Evolutionary conservation across 2,329 filamentous ascomycete genomes (phyloP).

Genomic region (Fusarium citri): DNA sequence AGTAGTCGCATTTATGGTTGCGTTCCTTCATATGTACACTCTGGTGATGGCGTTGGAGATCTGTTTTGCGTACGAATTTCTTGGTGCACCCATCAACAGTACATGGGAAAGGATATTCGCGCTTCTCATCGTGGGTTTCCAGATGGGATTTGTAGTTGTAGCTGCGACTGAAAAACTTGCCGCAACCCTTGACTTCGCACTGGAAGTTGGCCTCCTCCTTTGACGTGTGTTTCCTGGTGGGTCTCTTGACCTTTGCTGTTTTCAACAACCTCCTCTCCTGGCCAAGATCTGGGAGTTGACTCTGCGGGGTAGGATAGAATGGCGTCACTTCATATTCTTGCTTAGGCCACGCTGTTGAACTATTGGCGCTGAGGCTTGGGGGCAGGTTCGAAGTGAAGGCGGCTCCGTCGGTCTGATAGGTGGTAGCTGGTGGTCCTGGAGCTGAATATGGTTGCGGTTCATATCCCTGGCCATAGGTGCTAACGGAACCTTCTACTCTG

Average conservation of each 20-base stretch:
- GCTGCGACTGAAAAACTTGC: conserved; percentile 81
- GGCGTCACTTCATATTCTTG: conserved; percentile 44
- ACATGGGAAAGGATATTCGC: conserved; percentile 78
- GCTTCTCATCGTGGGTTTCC: conserved; percentile 82
- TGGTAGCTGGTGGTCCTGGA: conserved; percentile 28
- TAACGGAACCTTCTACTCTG: conserved; percentile 36
- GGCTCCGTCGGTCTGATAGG: conserved; percentile 39
- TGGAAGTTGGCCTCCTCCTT: conserved; percentile 77
- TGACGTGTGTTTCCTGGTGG: conserved; percentile 67
- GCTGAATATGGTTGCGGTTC: conserved; percentile 40
- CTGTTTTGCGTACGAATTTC: conserved; percentile 85
- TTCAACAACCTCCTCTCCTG: conserved; percentile 42
- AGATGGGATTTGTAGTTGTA: conserved; percentile 91
- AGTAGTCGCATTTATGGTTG: conserved; percentile 77
- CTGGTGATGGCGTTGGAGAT: conserved; percentile 72
- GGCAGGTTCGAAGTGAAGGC: conserved; percentile 37
- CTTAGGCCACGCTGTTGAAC: conserved; percentile 39
- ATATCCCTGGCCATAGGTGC: conserved; percentile 36
- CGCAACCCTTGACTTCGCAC: conserved; percentile 76
- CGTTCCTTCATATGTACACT: conserved; percentile 80
- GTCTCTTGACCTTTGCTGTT: conserved; percentile 48
- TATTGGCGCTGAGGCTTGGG: conserved; percentile 25
- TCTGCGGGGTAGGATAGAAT: conserved; percentile 37
- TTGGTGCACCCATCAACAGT: conserved; percentile 73
- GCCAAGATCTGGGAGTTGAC: conserved; percentile 36